phyloP scores from a whole-genome alignment of 768 basidiomycete genomes.

The Russula vinacea region DNA sequence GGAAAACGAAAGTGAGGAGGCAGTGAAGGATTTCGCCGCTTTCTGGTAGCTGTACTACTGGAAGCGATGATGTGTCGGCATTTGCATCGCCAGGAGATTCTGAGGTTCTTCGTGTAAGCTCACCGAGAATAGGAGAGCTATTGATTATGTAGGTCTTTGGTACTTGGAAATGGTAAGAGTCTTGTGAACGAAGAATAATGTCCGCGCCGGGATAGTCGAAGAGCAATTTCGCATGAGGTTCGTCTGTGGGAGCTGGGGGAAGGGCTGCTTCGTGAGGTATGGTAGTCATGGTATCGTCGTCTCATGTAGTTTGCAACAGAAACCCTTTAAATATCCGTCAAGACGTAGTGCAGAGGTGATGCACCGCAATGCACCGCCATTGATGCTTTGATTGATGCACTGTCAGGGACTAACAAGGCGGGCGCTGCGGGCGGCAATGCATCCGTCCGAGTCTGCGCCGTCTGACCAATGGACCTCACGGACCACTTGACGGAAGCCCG shows the following conservation, averaged over 20 bases:
- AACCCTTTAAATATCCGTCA: neutral
- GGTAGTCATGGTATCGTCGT: neutral
- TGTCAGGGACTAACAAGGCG: no score
- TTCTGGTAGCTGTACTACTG: neutral
- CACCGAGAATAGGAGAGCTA: conserved; percentile 34
- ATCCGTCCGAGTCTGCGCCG: no score
- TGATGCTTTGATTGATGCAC: no score
- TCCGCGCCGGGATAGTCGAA: conserved; percentile 39
- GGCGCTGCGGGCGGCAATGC: no score
- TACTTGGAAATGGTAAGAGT: conserved; percentile 45
- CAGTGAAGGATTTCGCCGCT: neutral
- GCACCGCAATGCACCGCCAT: no score
- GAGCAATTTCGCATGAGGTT: neutral
- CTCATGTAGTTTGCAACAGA: no score
- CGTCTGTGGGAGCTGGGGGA: neutral
- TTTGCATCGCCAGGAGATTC: neutral
- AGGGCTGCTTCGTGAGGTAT: neutral
- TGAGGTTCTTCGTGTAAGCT: neutral
- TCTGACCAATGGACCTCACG: no score
- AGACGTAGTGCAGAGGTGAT: neutral
- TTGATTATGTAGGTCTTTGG: conserved; percentile 43
- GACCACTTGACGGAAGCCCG: no score
- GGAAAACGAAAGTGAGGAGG: neutral
- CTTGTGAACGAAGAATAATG: conserved; percentile 43
- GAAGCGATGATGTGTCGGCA: neutral